Base-by-base conservation (phyloP, 805 yeast species). In the Candida gorgasii region DNA sequence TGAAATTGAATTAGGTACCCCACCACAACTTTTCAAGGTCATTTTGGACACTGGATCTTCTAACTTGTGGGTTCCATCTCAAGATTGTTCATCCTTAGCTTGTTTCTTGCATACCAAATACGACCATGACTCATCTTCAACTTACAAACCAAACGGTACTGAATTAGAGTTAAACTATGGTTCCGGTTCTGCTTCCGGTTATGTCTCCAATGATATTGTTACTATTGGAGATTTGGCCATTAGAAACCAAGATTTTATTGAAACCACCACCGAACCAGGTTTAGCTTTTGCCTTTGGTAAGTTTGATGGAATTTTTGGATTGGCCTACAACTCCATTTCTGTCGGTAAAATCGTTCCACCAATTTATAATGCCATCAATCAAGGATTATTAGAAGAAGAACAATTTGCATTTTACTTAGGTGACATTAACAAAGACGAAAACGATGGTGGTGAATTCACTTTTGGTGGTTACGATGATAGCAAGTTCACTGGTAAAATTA, bases 271-370 rank as follows among this genome's bases (percentile, higher is more conserved):
- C 56, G 99, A 93, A 75, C 98, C 98, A 32, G 99, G 99, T 44
- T 78, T 93, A 53, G 93, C 97, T 0, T 93, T 93, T 72, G 98
- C 99, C 40, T 93, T 93, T 68, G 99, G 97, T 67, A 92, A 93
- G 71, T 93, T 93, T 63, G 99, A 93, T 64, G 99, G 99, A 71
- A 90, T 93, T 53, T 74, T 93, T 50, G 99, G 99, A 52, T 79
- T 93, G 54, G 99, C 88, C 51, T 93, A 92, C 69, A 88, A 88
- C 69, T 75, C 96, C 41, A 89, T 93, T 54, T 79, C 97, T 12
- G 97, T 88, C 42, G 75, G 90, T 74, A 78, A 80, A 59, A 80
- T 90, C 57, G 96, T 88, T 22, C 98, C 99, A 43, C 99, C 99
- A 33, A 67, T 93, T 48, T 89, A 89, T 76, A 87, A 86, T 54